Percentiles rank a stretch among this genome's conserved stretches.
Conservation (phyloP, 768 basidiomycete genomes). For the Pulveroboletus sp. region DNA sequence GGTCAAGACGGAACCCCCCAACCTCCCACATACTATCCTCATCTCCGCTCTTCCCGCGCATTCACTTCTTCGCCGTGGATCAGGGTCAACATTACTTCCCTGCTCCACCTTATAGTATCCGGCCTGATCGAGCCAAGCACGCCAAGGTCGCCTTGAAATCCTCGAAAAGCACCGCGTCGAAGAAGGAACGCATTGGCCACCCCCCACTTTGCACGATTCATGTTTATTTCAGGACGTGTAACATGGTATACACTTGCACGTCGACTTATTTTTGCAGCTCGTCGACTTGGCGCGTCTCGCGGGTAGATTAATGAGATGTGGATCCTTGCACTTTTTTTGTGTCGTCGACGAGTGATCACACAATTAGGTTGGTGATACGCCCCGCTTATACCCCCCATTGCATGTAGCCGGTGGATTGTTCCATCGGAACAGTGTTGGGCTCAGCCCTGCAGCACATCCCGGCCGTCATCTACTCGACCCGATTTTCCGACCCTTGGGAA, state of each 20-base stretch:
- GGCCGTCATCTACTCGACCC: conserved; percentile 6
- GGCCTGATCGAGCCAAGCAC: conserved; percentile 4
- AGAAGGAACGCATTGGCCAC: conserved; percentile 12
- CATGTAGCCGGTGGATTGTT: no score
- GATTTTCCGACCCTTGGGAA: conserved; percentile 13
- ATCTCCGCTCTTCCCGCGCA: conserved; percentile 28
- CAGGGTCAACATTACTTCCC: conserved; percentile 27
- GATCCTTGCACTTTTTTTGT: background rate
- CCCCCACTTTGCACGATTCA: conserved; percentile 18
- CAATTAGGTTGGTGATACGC: background rate
- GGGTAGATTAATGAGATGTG: conserved; percentile 4
- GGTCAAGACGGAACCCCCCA: conserved; percentile 5
- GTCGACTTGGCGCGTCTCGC: conserved; percentile 11
- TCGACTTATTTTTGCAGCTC: background rate
- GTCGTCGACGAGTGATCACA: background rate
- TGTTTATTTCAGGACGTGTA: conserved; percentile 26
- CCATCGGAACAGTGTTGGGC: no score
- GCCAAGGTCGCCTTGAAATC: conserved; percentile 11
- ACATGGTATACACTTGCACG: background rate
- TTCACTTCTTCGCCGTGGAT: conserved; percentile 26
- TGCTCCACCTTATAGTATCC: conserved; percentile 5
- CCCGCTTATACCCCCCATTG: background rate
- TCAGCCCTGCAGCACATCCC: background rate
- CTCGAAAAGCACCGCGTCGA: conserved; percentile 35
- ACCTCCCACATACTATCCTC: conserved; percentile 4